Base-by-base conservation (phyloP, 768 basidiomycete genomes). In the Exidia glandulosa region DNA sequence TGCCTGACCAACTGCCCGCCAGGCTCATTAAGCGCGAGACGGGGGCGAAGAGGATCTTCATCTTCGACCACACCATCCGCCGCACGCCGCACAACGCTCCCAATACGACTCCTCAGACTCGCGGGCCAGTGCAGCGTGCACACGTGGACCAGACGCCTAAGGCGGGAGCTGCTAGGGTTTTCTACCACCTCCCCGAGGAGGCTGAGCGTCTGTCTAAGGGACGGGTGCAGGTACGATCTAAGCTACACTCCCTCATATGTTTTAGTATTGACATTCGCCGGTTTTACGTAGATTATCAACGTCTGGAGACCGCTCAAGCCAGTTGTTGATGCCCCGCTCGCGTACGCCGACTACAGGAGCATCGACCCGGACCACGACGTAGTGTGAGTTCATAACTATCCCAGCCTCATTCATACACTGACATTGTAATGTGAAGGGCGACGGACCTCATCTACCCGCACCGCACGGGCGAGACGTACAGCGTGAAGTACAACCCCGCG, bases 301-400 rank as follows among this genome's bases (percentile, higher is more conserved):
- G 67, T 82, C 60, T 82, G 81, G 81, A 74, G 80, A 25, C 80
- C 80, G 1, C 79, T 81, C 19, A 68, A 77, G 61, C 63, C 72
- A 2, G 79, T 78, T 2, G 65, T 67, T n/a, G 81, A 81, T 61
- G 78, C 73, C 70, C 80, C 79, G 4, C 73, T 82, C 36, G 74
- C 75, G 12, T 69, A 79, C 0, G 78, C 78, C 64, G 81, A 82
- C 68, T 79, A 69, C 65, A 71, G 74, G 13, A 75, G 71, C 59
- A 68, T 80, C 6, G 71, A 79, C 62, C 55, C 60, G 1, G 61
- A 68, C 58, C 68, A 67, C 29, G 78, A 80, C 61, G 64, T 81
- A 13, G 50, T 73, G 0, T 45, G 23, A 14, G 50, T 29, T 50
- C 48, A 10, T 23, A 27, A 10, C 16, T 27, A 50, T 14, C 14